Base-by-base conservation (phyloP, 768 basidiomycete species). In the Artomyces pyxidatus region DNA sequence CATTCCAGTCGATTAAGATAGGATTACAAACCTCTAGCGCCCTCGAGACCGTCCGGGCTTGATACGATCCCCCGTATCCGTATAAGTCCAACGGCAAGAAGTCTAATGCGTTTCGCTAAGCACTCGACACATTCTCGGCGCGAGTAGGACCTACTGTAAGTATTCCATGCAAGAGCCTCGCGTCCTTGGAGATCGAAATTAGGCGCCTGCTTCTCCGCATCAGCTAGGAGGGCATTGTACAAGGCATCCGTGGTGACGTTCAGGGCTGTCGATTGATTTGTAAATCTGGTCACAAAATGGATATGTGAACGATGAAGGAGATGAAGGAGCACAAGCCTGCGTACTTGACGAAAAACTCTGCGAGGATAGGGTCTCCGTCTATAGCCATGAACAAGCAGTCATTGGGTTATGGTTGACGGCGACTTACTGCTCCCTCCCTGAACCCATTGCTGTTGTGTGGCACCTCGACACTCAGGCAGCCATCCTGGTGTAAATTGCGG, bases 111-210 rank as follows among this genome's bases (percentile, higher is more conserved):
- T 21, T 16, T 2, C 19, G 22, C 70, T 65, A 46, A 74, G 41
- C 37, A 22, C 10, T 6, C 37, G 54, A 30, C 4, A 35, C 17
- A 35, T 35, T 12, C 4, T 35, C 17, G 32, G 32, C 32, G 12
- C 32, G 3, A 7, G 7, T 35, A 17, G 32, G 12, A 35, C 64
- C n/a, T 44, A 76, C 78, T 73, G n/a, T 75, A 64, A 43, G 70
- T 47, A 51, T 79, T 81, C 81, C 80, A 82, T 2, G 71, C 61
- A 54, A 74, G 67, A 3, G 70, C 75, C 54, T 82, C 78, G 21
- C 81, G 64, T 10, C 81, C 81, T 58, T 80, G 77, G 6, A 83
- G 54, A 57, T 83, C 76, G 77, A 80, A 82, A 55, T 81, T 75
- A 8, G 70, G 67, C 7, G 81, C 73, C 48, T 78, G 71, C 2